These are phyloP conservation scores for Fusarium chaquense DNA, from an alignment of 2,329 filamentous ascomycete genomes.

Conservation along the genomic window DNA sequence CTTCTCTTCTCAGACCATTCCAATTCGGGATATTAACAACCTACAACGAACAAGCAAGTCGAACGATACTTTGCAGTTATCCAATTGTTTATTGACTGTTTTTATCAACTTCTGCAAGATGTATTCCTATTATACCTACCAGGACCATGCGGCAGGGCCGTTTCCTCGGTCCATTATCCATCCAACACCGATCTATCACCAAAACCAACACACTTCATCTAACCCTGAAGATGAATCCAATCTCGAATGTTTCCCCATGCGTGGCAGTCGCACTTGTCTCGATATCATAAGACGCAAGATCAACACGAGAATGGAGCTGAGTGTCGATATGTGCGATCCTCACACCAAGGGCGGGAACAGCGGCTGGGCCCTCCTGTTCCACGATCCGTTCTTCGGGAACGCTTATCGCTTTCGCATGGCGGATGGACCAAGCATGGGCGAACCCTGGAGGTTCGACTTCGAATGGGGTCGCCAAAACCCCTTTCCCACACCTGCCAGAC, in stretches of 20 bases:
- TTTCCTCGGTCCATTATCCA: background rate
- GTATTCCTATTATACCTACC: background rate
- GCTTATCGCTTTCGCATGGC: background rate
- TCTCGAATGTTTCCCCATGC: background rate
- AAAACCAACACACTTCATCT: background rate
- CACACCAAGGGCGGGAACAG: background rate
- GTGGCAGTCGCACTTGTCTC: background rate
- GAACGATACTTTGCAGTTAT: background rate
- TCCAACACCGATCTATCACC: background rate
- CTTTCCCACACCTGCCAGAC: background rate
- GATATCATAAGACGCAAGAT: background rate
- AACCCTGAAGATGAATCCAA: background rate
- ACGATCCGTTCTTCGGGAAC: background rate
- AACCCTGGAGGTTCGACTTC: background rate
- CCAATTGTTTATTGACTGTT: background rate
- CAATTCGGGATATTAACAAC: too few relatives aligned
- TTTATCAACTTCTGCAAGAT: background rate
- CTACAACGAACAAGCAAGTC: background rate
- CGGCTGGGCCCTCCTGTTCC: conserved; percentile 21
- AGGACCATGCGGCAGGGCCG: background rate
- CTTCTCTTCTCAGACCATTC: background rate
- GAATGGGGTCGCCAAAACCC: background rate
- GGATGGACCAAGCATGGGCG: background rate
- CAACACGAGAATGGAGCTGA: background rate
- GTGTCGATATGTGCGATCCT: background rate